Evolutionary conservation across 202 grass and related monocot genomes (phyloP), one percentile per base, ranked within the genome.

Genomic region (Schoenoplectus triqueter): DNA sequence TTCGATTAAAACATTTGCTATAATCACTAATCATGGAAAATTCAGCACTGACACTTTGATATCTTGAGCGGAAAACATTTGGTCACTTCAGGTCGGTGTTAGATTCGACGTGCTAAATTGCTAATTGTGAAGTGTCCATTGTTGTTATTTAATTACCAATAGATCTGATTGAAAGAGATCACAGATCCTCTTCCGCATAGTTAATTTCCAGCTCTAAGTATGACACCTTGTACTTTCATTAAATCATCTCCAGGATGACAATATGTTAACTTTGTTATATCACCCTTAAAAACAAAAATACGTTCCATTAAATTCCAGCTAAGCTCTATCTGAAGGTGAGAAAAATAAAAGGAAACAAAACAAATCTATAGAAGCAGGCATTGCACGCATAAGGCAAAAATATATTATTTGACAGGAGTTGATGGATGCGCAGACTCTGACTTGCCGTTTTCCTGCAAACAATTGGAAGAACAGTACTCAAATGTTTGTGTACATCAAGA

Each of bases 361-460:
- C 7, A 48, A 19, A 72, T 19, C 5, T 2, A 48, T 72, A 20
- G 47, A 11, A 73, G 18, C 47, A 51, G 70, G 31, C 10, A 68
- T 18, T 51, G 47, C 47, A 11, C 4, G 1, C 52, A 54, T 18
- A 75, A 75, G 14, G 49, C 20, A 54, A 14, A 54, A 19, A 18
- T 31, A 31, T 31, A 7, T 75, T 75, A 75, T 54, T 75, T 75
- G 49, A 54, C 54, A 75, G 72, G 48, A 47, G 72, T 14, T 22
- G 49, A 22, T 14, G 9, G 49, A 75, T 54, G 47, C 4, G 72
- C 54, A 75, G 72, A 75, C 10, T 8, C 47, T 75, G 49, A 7
- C 15, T 55, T 50, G 19, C 49, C 49, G 31, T 75, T 52, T 39
- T 52, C 72, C 72, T 75, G 72, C 72, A 57, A 77, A 40, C 21